phyloP scores from a whole-genome alignment of 352 stramenopile genomes.

The Pythium rishiriense region DNA sequence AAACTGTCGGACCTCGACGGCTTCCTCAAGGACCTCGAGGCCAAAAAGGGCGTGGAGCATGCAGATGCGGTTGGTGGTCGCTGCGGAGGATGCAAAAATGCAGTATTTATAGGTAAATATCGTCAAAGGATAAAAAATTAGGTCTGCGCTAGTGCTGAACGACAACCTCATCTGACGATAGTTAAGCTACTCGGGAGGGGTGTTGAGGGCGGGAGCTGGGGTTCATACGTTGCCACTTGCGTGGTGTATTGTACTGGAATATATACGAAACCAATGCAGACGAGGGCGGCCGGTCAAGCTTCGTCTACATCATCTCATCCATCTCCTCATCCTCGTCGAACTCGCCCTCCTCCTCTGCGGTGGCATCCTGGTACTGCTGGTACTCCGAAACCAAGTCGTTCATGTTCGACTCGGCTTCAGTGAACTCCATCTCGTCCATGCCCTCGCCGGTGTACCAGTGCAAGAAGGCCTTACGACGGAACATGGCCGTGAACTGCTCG shows the following conservation, averaged over 20 bases:
- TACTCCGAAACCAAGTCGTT: conserved; percentile 99
- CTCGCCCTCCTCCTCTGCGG: conserved; percentile 97
- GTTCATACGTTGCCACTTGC: conserved; percentile 40
- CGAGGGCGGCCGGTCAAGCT: conserved; percentile 39
- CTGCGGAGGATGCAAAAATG: conserved; percentile 12
- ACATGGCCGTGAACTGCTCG: conserved; percentile 99
- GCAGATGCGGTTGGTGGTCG: no score
- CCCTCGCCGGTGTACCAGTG: conserved; percentile 99
- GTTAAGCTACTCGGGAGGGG: conserved; percentile 53
- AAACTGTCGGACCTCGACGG: conserved; percentile 84
- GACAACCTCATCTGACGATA: conserved; percentile 63
- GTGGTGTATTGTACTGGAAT: conserved; percentile 59
- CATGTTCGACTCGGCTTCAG: conserved; percentile 99
- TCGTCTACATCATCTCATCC: conserved; percentile 91
- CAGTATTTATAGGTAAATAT: conserved; percentile 51
- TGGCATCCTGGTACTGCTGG: conserved; percentile 99
- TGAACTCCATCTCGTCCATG: conserved; percentile 99
- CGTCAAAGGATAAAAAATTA: conserved; percentile 59
- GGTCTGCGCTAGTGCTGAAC: conserved; percentile 55
- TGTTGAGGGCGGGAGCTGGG: conserved; percentile 22
- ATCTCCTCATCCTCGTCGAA: conserved; percentile 96
- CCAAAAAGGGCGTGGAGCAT: conserved; percentile 83
- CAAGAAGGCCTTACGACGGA: conserved; percentile 99
- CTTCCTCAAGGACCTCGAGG: conserved; percentile 83
- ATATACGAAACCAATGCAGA: conserved; percentile 57